phyloP scores from a whole-genome alignment of 108 stramenopile species.

The Cyclotella choctawhatcheeana region DNA sequence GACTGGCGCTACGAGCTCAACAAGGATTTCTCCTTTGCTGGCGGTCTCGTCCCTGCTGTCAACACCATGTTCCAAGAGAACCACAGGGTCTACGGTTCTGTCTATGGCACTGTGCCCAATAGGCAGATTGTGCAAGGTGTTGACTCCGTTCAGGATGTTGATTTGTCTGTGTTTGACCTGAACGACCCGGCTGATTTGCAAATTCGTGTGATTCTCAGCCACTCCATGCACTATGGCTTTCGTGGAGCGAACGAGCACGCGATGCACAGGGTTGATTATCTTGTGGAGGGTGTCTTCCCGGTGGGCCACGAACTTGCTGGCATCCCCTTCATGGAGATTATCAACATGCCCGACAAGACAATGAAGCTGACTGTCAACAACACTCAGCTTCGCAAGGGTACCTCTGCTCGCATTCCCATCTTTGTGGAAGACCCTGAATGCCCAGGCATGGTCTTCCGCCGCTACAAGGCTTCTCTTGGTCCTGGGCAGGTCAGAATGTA shows the following conservation, averaged over 20 bases:
- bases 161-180: background rate
- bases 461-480: background rate
- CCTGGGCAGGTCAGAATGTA: background rate
- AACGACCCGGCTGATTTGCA: background rate
- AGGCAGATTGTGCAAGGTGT: background rate
- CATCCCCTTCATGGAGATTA: background rate
- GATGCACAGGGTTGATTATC: background rate
- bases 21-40: background rate
- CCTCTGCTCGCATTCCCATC: background rate
- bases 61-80: background rate
- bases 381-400: background rate
- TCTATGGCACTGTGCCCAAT: background rate
- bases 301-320: conserved; percentile 4
- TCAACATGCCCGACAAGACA: conserved; percentile 7
- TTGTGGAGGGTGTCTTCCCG: background rate
- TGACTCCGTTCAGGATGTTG: background rate
- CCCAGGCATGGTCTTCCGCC: background rate
- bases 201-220: background rate
- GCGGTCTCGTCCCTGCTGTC: background rate
- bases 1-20: background rate
- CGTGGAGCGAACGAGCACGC: conserved; percentile 7
- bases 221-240: background rate
- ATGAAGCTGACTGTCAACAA: conserved; percentile 13
- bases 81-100: background rate
- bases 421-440: background rate